Evolutionary conservation across 169 alveolate genomes (phyloP), one percentile per base, ranked within the genome.

Genomic region (Fabrea salina): DNA sequence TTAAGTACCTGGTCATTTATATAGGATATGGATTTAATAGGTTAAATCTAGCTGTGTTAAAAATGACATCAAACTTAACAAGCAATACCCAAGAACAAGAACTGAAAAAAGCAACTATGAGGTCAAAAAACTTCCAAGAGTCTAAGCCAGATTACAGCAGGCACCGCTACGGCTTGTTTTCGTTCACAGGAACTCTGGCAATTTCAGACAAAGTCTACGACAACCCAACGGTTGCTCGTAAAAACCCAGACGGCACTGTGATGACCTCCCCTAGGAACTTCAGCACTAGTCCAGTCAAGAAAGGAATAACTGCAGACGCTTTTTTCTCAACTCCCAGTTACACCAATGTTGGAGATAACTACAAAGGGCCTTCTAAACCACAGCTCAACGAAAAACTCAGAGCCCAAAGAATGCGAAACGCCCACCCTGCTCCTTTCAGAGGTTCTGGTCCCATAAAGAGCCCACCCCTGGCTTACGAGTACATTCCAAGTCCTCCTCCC

Each of bases 141-240:
- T 68, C 78, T 19, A 68, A 68, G 44, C 37, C n/a, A 11, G 67
- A 68, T 30, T 13, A 57, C 35, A n/a, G n/a, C 40, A 68, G 30
- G 30, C 8, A 16, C 0, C 59, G 41, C n/a, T 68, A 40, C 67
- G 78, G 78, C 37, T 37, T 68, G 19, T 68, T 68, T 47, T 68
- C 78, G 41, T 68, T 43, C 4, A 19, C 78, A 13, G 78, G 78
- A 11, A 68, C 78, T n/a, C 78, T 68, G 7, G 78, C 78, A 43
- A 43, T 68, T 1, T 32, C 41, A 8, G 32, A 16, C 22, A 16
- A 68, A 19, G 27, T 64, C 11, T 37, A 43, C 11, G 67, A 68
- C 8, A n/a, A 43, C 16, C n/a, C 13, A 13, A 37, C 32, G 11
- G 22, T 11, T n/a, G 32, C 66, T 8, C 0, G 37, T 50, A 72